phyloP scores from a whole-genome alignment of 495 filamentous ascomycete genomes.

The Xylaria castorea region DNA sequence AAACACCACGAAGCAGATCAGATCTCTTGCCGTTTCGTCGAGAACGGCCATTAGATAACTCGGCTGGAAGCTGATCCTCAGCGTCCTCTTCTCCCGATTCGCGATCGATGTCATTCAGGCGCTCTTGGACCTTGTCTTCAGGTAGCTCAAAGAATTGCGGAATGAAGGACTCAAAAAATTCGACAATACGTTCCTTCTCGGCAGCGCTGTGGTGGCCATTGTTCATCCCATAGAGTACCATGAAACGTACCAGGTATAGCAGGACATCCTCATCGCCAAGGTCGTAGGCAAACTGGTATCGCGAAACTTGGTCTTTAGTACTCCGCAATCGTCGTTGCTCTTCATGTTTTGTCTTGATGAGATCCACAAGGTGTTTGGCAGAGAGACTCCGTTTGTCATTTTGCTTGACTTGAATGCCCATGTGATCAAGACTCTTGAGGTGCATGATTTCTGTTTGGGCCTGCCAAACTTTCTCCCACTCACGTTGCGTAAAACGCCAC shows the following conservation, averaged over 20 bases:
- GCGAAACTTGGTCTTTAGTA: constrained; percentile 63
- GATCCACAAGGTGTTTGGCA: constrained; percentile 81
- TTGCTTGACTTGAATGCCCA: constrained; percentile 82
- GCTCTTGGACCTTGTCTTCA: constrained; percentile 74
- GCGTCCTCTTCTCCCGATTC: constrained; percentile 71
- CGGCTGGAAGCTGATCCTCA: constrained; percentile 63
- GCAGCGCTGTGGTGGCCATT: constrained; percentile 68
- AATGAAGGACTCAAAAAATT: constrained; percentile 88
- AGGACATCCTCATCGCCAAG: constrained; percentile 82
- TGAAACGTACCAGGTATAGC: constrained; percentile 78
- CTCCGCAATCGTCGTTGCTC: constrained; percentile 74
- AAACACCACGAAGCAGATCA: constrained; percentile 82
- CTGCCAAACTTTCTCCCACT: constrained; percentile 99
- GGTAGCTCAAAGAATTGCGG: constrained; percentile 88
- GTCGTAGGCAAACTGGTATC: constrained; percentile 74
- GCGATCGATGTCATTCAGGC: constrained; percentile 72
- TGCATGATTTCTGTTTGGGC: constrained; percentile 90
- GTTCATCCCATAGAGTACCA: constrained; percentile 76
- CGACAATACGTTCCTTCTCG: constrained; percentile 77
- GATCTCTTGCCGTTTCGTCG: constrained; percentile 76
- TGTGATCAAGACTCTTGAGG: constrained; percentile 94
- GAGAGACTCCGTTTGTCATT: constrained; percentile 90
- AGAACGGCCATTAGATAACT: constrained; percentile 64
- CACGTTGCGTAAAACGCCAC: constrained; percentile 94
- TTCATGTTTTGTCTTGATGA: constrained; percentile 87